A percentile compares a stretch with the other conserved stretches of the same genome.
phyloP scores from a whole-genome alignment of 805 yeast species.

The Lachancea sp. region DNA sequence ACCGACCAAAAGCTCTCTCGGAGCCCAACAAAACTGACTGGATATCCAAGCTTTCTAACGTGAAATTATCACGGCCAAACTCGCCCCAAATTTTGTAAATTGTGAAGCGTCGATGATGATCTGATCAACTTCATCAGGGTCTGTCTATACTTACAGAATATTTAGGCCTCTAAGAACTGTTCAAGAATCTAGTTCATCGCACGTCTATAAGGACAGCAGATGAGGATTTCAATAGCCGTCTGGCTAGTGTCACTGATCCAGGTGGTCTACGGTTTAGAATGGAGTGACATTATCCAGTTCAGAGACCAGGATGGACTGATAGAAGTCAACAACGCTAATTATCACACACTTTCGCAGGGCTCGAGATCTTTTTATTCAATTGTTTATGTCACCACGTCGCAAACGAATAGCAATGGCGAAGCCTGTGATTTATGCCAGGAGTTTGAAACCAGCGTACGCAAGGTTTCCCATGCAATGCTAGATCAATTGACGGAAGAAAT shows the following conservation, averaged over 20 bases:
- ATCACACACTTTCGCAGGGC: slow-evolving; percentile 38
- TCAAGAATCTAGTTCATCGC: too few species aligned
- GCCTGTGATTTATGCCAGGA: slow-evolving; percentile 37
- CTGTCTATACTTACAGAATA: too few species aligned
- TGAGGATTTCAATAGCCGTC: not conserved
- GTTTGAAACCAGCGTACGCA: slow-evolving; percentile 37
- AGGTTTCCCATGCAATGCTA: slow-evolving; percentile 40
- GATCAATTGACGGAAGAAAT: slow-evolving; percentile 38
- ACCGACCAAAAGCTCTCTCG: too few species aligned
- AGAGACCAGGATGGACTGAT: slow-evolving; percentile 36
- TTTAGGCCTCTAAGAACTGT: too few species aligned
- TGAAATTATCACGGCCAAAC: too few species aligned
- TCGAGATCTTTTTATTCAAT: slow-evolving; percentile 47
- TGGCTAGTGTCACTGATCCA: not conserved
- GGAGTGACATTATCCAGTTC: slow-evolving; percentile 11
- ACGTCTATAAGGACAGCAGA: not conserved
- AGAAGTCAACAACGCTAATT: slow-evolving; percentile 37
- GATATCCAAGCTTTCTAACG: too few species aligned
- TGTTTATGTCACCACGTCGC: slow-evolving; percentile 47
- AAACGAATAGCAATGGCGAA: slow-evolving; percentile 38
- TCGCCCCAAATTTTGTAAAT: too few species aligned
- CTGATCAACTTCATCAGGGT: too few species aligned
- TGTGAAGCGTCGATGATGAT: too few species aligned
- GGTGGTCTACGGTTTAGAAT: slow-evolving; percentile 15
- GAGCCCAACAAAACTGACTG: too few species aligned